phyloP scores from a whole-genome alignment of 164 flowering plant genomes.

The Vitis labrusca region DNA sequence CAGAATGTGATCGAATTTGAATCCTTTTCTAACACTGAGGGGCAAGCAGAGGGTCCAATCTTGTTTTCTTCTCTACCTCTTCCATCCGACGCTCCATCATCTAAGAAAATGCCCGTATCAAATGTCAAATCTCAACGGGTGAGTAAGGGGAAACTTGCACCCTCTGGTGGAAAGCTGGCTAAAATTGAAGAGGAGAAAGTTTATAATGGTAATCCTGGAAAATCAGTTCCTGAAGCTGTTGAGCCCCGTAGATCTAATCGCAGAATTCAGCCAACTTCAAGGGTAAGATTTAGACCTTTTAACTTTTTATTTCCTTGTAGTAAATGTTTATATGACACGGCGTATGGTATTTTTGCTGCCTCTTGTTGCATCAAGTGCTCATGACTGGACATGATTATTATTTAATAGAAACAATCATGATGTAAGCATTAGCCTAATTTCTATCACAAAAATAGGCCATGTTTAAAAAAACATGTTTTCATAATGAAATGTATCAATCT shows the following conservation, averaged over 20 bases:
- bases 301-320: background rate
- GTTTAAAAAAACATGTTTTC: too few species aligned
- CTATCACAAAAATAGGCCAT: too few species aligned
- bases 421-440: too few species aligned
- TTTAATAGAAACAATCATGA: too few species aligned
- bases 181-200: conserved; percentile 50
- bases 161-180: conserved; percentile 46
- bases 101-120: conserved; percentile 41
- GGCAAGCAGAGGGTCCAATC: conserved; percentile 34
- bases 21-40: conserved; percentile 36
- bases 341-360: background rate
- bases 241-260: conserved; percentile 94
- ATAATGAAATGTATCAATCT: too few species aligned
- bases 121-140: conserved; percentile 32
- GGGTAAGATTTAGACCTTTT: conserved; percentile 46
- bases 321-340: background rate
- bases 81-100: conserved; percentile 32
- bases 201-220: conserved; percentile 31
- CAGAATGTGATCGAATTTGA: conserved; percentile 28
- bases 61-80: conserved; percentile 37
- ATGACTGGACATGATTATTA: background rate
- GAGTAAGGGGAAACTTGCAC: conserved; percentile 48
- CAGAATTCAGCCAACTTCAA: conserved; percentile 93
- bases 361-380: background rate
- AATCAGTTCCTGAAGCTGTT: conserved; percentile 34